A percentile compares a stretch with the other conserved stretches of the same genome.
Conservation (phyloP, 2,329 filamentous ascomycete species). For the Ophiostoma novo-ulmi region DNA sequence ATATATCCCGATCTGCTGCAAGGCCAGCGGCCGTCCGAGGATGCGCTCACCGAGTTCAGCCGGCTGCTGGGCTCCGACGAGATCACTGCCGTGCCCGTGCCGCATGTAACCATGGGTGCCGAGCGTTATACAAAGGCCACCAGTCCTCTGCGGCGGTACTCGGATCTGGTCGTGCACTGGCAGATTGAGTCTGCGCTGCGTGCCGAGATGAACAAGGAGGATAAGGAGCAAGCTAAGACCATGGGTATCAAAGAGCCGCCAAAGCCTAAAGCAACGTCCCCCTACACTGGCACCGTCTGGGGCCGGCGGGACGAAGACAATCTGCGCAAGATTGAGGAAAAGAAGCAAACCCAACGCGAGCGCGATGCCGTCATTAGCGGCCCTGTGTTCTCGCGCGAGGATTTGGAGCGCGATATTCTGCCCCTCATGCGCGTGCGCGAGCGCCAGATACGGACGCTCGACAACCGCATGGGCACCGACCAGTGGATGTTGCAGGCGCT, state of each 20-base stretch:
- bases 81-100: constrained; percentile 48
- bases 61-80: constrained; percentile 48
- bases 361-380: background rate
- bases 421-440: constrained; percentile 50
- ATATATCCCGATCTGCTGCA: constrained; percentile 39
- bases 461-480: constrained; percentile 40
- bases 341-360: background rate
- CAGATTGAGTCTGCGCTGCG: constrained; percentile 57
- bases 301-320: background rate
- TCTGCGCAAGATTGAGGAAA: background rate
- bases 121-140: constrained; percentile 60
- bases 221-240: too few species aligned
- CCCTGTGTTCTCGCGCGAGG: constrained; percentile 40
- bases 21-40: constrained; percentile 33
- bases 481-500: constrained; percentile 57
- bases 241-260: background rate
- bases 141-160: constrained; percentile 60
- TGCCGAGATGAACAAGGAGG: constrained; percentile 35
- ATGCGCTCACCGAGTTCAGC: constrained; percentile 34
- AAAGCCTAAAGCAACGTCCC: background rate
- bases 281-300: background rate
- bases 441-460: constrained; percentile 44
- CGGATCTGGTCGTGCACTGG: constrained; percentile 61
- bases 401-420: constrained; percentile 43
- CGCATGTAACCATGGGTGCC: constrained; percentile 54